phyloP scores from a whole-genome alignment of 345 rosid species.

The Dipteronia sinensis region DNA sequence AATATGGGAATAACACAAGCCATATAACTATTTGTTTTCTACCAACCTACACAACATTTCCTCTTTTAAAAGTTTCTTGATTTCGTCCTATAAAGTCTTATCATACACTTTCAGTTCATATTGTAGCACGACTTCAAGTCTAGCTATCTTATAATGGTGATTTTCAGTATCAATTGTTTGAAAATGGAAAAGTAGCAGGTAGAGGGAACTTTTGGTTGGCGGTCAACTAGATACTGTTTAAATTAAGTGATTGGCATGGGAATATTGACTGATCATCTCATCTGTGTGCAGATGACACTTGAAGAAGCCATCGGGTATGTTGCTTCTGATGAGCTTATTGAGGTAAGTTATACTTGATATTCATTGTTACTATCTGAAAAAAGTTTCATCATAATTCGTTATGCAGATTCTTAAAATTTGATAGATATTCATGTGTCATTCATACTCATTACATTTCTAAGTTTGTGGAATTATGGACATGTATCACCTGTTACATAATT shows the following conservation, averaged over 20 bases:
- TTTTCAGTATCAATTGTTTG: not conserved
- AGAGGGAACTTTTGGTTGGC: not conserved
- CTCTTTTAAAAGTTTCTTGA: too few relatives aligned
- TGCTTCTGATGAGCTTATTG: slow-evolving; percentile 94
- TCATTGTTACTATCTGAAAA: not conserved
- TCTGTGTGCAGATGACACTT: slow-evolving; percentile 77
- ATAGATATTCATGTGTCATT: not conserved
- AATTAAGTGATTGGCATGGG: slow-evolving; percentile 4
- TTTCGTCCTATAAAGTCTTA: not conserved
- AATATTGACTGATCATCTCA: slow-evolving; percentile 15
- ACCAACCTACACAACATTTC: not conserved
- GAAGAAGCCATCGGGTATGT: slow-evolving; percentile 99
- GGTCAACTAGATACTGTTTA: not conserved
- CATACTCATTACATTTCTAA: too few relatives aligned
- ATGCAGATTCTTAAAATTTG: not conserved
- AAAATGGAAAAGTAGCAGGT: not conserved
- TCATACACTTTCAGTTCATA: not conserved
- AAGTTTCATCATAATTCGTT: not conserved
- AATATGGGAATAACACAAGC: not conserved
- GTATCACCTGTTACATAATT: not conserved
- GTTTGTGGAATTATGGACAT: not conserved
- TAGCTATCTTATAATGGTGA: not conserved
- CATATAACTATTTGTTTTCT: not conserved
- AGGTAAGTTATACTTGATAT: slow-evolving; percentile 43
- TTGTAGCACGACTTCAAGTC: not conserved